Percentiles rank a stretch among this genome's conserved stretches.
These are phyloP conservation scores for Kwoniella bestiolae DNA, from an alignment of 768 basidiomycete species.

Conservation along the genomic window DNA sequence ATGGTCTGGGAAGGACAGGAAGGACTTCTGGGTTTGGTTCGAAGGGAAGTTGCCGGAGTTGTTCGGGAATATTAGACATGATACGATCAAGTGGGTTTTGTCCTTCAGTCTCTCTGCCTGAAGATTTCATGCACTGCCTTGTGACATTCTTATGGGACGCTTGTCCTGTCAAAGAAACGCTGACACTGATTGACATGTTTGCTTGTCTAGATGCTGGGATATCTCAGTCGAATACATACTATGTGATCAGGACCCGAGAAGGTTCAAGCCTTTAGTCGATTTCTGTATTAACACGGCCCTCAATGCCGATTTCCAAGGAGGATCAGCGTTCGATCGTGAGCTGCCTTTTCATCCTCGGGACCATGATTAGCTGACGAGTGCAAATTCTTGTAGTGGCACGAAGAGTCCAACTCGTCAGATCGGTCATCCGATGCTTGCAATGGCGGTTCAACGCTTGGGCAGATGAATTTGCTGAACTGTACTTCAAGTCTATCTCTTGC, in stretches of 20 bases:
- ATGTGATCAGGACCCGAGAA: slow-evolving; percentile 76
- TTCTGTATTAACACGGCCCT: slow-evolving; percentile 73
- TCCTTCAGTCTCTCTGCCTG: background rate
- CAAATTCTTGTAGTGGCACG: slow-evolving; percentile 69
- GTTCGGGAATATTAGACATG: slow-evolving; percentile 78
- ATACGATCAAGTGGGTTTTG: slow-evolving; percentile 62
- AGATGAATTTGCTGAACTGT: slow-evolving; percentile 70
- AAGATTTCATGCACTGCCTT: too few species aligned
- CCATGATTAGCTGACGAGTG: background rate
- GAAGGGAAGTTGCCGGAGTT: slow-evolving; percentile 67
- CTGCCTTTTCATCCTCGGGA: slow-evolving; percentile 18
- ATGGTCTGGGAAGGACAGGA: slow-evolving; percentile 67
- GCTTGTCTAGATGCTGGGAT: slow-evolving; percentile 46
- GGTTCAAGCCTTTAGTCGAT: slow-evolving; percentile 71
- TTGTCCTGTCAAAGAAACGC: too few species aligned
- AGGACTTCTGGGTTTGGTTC: slow-evolving; percentile 75
- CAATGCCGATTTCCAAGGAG: slow-evolving; percentile 74
- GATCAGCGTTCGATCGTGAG: slow-evolving; percentile 85
- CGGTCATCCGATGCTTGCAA: slow-evolving; percentile 70
- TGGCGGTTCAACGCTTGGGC: slow-evolving; percentile 69
- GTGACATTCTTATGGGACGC: too few species aligned
- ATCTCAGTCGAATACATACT: slow-evolving; percentile 68
- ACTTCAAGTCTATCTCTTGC: slow-evolving; percentile 76
- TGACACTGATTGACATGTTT: too few species aligned
- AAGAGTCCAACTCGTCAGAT: slow-evolving; percentile 68